These are phyloP conservation scores for Neoboletus subvelutipes DNA, from an alignment of 768 basidiomycete species.

Conservation along the genomic window DNA sequence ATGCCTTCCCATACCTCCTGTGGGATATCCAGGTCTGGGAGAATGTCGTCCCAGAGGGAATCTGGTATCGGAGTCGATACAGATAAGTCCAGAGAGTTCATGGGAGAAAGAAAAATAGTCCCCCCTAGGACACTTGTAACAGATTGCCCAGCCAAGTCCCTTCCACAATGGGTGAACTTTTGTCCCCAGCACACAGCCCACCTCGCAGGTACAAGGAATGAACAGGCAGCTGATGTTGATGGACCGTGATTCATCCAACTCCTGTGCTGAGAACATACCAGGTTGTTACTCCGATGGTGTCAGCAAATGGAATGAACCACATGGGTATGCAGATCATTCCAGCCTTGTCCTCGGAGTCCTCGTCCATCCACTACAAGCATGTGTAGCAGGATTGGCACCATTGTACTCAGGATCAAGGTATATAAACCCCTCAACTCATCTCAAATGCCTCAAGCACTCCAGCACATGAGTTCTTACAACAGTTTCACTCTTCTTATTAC, in stretches of 20 bases:
- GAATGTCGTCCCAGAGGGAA: too few relatives aligned
- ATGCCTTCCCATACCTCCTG: too few relatives aligned
- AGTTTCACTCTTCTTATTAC: background rate
- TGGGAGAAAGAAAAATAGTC: too few relatives aligned
- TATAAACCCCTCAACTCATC: conserved; percentile 5
- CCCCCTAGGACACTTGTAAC: too few relatives aligned
- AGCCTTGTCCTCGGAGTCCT: conserved; percentile 2
- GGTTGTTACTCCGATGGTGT: too few relatives aligned
- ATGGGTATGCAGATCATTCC: background rate
- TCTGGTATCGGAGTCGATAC: too few relatives aligned
- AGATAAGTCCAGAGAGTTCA: too few relatives aligned
- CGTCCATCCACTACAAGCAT: background rate
- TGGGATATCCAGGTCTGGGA: too few relatives aligned
- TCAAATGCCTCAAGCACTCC: conserved; percentile 9
- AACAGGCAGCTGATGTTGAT: background rate
- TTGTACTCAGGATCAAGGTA: conserved; percentile 1
- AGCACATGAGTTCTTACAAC: conserved; percentile 5
- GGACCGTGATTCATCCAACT: background rate
- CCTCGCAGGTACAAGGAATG: background rate
- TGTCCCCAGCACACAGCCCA: background rate
- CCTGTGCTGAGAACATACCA: background rate
- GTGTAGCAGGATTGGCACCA: background rate
- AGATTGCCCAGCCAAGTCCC: too few relatives aligned
- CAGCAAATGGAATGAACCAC: background rate
- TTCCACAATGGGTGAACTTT: background rate